phyloP scores from a whole-genome alignment of 1,284 basidiomycete species.

The Apiotrichum mycotoxinovorans region DNA sequence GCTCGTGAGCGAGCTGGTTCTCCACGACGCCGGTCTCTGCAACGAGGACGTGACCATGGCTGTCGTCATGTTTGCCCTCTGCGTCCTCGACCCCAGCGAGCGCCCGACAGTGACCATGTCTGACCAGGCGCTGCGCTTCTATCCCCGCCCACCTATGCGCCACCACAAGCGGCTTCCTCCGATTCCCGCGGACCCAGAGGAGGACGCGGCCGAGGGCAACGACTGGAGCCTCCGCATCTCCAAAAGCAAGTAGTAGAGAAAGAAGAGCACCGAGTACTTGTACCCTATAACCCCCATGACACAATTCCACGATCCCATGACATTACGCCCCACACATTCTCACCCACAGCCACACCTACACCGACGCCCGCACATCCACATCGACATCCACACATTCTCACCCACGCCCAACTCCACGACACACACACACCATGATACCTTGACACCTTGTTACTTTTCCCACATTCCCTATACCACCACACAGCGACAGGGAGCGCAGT shows the following conservation, averaged over 20 bases:
- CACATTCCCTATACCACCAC: background rate
- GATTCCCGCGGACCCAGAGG: background rate
- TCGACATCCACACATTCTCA: no score
- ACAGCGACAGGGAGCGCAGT: background rate
- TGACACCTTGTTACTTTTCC: background rate
- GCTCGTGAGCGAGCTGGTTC: constrained; percentile 6
- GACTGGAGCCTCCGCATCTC: background rate
- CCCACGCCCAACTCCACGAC: no score
- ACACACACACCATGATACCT: no score
- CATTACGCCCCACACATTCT: no score
- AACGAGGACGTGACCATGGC: constrained; percentile 4
- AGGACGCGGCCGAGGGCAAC: background rate
- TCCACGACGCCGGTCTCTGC: constrained; percentile 1
- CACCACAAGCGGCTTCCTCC: background rate
- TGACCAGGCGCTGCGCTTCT: constrained; percentile 1
- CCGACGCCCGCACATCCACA: no score
- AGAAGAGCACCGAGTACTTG: background rate
- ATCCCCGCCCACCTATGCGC: background rate
- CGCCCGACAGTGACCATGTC: constrained; percentile 11
- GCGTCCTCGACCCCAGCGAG: background rate
- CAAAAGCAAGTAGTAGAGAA: background rate
- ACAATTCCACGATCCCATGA: no score
- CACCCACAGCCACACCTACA: no score
- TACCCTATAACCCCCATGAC: no score
- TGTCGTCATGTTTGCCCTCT: constrained; percentile 5